Evolutionary conservation across 2,329 filamentous ascomycete genomes (phyloP).

Genomic region (Penicillium sp.): DNA sequence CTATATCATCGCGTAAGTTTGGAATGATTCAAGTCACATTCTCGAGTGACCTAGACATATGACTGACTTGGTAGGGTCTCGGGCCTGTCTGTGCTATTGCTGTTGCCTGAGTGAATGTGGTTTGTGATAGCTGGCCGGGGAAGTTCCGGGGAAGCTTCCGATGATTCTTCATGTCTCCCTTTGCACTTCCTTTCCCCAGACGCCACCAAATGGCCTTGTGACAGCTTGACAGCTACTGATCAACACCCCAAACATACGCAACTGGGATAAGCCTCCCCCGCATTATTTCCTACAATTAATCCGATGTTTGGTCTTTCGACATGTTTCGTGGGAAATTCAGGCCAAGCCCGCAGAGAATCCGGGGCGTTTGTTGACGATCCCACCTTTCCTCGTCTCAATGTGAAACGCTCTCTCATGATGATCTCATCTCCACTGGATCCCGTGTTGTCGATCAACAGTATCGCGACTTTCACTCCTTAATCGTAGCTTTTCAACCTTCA

Average conservation of each 20-base stretch:
- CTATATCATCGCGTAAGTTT: no score
- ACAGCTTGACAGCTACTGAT: not conserved
- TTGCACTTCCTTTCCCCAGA: not conserved
- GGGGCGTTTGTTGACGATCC: not conserved
- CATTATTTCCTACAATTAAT: not conserved
- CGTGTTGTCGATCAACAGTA: not conserved
- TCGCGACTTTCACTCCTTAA: not conserved
- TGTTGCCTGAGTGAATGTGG: not conserved
- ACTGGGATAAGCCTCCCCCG: not conserved
- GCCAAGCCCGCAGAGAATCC: not conserved
- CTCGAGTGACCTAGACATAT: no score
- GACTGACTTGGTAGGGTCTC: not conserved
- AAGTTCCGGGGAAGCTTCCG: not conserved
- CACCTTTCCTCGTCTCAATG: not conserved
- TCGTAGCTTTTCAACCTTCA: not conserved
- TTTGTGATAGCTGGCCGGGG: not conserved
- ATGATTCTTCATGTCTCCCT: not conserved
- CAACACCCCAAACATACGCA: not conserved
- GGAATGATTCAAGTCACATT: no score
- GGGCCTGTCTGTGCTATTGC: not conserved
- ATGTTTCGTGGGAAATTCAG: not conserved
- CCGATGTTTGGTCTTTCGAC: not conserved
- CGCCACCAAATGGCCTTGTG: not conserved
- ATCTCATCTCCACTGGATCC: not conserved
- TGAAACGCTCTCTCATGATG: not conserved